phyloP scores from a whole-genome alignment of 208 protist genomes.

The Angomonas deanei region DNA sequence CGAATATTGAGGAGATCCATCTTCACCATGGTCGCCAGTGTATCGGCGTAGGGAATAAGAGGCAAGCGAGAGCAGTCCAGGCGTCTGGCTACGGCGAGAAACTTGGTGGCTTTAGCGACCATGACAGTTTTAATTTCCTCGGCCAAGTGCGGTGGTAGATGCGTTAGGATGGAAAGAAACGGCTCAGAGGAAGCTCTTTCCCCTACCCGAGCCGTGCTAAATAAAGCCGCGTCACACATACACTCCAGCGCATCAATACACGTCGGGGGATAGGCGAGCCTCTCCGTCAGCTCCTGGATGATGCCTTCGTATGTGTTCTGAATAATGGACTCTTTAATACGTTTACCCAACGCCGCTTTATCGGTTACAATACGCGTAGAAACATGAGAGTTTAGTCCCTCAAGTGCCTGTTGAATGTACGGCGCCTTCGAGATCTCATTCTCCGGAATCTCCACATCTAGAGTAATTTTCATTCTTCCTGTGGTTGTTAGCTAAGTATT shows the following conservation, averaged over 20 bases:
- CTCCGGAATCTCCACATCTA: conserved; percentile 73
- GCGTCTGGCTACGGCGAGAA: conserved; percentile 59
- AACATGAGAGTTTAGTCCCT: conserved; percentile 31
- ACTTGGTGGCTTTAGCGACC: conserved; percentile 60
- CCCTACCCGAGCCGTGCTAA: conserved; percentile 57
- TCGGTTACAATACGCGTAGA: conserved; percentile 58
- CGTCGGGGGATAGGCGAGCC: conserved; percentile 36
- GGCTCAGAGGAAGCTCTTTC: conserved; percentile 46
- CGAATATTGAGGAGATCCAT: conserved; percentile 60
- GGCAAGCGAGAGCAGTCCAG: conserved; percentile 66
- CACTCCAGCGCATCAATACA: conserved; percentile 57
- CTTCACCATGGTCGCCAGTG: conserved; percentile 62
- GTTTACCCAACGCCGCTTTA: conserved; percentile 36
- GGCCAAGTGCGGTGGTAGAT: conserved; percentile 38
- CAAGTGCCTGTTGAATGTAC: conserved; percentile 46
- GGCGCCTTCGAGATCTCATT: conserved; percentile 40
- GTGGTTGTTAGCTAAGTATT: neutral
- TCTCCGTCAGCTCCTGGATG: conserved; percentile 42
- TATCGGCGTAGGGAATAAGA: conserved; percentile 79
- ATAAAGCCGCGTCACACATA: conserved; percentile 56
- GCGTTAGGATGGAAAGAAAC: conserved; percentile 53
- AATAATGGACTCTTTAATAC: conserved; percentile 51
- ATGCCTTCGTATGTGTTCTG: conserved; percentile 49
- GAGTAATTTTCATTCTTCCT: conserved; percentile 59
- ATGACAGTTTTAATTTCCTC: conserved; percentile 51